Evolutionary conservation across 495 filamentous ascomycete genomes (phyloP), one percentile per base, ranked within the genome.

Genomic region (Tuber magnatum): DNA sequence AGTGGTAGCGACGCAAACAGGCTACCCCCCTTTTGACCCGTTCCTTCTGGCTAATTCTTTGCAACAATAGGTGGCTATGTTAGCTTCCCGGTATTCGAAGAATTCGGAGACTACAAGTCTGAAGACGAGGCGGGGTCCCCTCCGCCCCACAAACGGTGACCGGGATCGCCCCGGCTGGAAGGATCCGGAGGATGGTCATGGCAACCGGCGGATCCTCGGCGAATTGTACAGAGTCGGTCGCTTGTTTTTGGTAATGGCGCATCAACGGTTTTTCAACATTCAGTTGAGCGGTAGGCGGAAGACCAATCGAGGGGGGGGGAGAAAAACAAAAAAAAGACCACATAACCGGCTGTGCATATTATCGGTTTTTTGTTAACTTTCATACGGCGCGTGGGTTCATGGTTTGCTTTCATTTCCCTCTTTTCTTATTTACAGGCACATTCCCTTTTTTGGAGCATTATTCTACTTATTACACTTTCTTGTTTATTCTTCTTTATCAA

Each of bases 21-120:
- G 14, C 35, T 32, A 18, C 12, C 24, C 56, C 56, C 51, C 24
- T 20, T 35, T 65, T 35, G 18, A 35, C 12, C 28, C 32, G 12
- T 32, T 12, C 56, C 56, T 65, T 65, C 56, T 35, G 3, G 56
- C 56, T 75, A 82, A 84, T 76, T 70, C 43, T 75, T 40, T 18
- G 68, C 24, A 69, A 72, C 72, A 68, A 68, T 76, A 82, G 86
- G 85, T 74, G 85, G 84, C 32, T 87, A 87, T 77, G 79, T 86
- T 56, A 85, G 84, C 76, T 87, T 87, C 75, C 86, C 86, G 14
- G 84, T 85, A 72, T 87, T 86, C 73, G 86, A 87, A 79, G 76
- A 76, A 70, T 81, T 81, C 70, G 77, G 76, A 74, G 77, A 79
- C 65, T 80, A 72, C 79, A 80, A 75, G 70, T 77, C 74, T 20